Percentiles rank a stretch among this genome's conserved stretches.
These are phyloP conservation scores for Penicillium corylophilum DNA, from an alignment of 2,329 filamentous ascomycete genomes.

Conservation along the genomic window DNA sequence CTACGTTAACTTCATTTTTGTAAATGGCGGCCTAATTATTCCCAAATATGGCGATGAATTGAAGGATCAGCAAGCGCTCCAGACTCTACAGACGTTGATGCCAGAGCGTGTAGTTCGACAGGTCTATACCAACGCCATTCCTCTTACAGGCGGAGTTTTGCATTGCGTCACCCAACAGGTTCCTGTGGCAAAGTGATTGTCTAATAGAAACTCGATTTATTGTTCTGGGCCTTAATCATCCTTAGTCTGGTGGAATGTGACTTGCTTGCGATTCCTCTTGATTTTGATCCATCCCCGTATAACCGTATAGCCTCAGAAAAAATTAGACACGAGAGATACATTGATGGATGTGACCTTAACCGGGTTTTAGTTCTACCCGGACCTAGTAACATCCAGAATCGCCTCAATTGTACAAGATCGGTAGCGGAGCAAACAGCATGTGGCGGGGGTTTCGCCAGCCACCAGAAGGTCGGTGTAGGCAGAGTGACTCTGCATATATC, in stretches of 20 bases:
- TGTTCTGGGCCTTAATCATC: not conserved
- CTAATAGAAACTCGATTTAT: not conserved
- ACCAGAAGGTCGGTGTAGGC: no score
- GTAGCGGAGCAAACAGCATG: no score
- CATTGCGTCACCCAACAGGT: slow-evolving; percentile 33
- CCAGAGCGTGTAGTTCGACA: slow-evolving; percentile 25
- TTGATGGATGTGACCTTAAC: not conserved
- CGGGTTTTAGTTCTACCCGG: not conserved
- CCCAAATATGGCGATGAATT: not conserved
- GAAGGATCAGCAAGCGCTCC: not conserved
- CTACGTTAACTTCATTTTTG: not conserved
- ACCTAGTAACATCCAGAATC: not conserved
- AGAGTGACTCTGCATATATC: no score
- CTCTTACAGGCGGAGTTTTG: slow-evolving; percentile 29
- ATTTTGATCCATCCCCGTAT: not conserved
- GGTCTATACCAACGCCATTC: slow-evolving; percentile 27
- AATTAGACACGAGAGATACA: not conserved
- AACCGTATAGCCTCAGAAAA: not conserved
- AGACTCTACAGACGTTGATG: not conserved
- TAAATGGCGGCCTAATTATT: not conserved
- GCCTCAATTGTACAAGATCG: no score
- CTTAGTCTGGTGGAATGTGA: not conserved
- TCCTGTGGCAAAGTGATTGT: slow-evolving; percentile 2
- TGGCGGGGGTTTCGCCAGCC: no score
- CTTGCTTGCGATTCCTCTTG: not conserved